phyloP scores from a whole-genome alignment of 208 protist genomes.

The Wallacemonas sp. region DNA sequence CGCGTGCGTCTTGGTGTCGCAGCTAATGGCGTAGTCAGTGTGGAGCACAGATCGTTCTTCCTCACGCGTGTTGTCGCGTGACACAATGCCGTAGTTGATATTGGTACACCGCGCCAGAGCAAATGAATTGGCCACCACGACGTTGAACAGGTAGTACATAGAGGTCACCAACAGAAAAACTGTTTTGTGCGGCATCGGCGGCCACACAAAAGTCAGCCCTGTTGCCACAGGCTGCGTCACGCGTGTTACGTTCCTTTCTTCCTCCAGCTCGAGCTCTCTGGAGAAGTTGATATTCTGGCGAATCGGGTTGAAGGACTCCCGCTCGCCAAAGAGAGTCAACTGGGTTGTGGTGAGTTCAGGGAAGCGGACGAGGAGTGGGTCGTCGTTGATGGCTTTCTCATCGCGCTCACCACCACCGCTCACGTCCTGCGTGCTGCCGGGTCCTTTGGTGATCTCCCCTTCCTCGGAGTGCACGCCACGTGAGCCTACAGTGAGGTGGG shows the following conservation, averaged over 20 bases:
- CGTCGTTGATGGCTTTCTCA: background rate
- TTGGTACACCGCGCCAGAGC: constrained; percentile 26
- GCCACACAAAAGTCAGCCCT: constrained; percentile 24
- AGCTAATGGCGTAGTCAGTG: constrained; percentile 21
- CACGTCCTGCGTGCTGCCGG: background rate
- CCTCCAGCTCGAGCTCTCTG: constrained; percentile 2
- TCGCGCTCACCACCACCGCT: background rate
- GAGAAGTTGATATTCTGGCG: constrained; percentile 9
- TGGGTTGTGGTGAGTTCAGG: constrained; percentile 25
- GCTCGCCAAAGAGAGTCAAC: constrained; percentile 28
- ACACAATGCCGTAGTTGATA: constrained; percentile 7
- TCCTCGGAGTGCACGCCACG: background rate
- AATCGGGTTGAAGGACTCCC: constrained; percentile 23
- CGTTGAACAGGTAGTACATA: constrained; percentile 26
- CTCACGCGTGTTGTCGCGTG: background rate
- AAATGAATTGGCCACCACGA: constrained; percentile 23
- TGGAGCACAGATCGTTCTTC: background rate
- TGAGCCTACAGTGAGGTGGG: background rate
- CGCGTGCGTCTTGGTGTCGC: constrained; percentile 2
- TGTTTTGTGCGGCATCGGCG: constrained; percentile 17
- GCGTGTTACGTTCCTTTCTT: background rate
- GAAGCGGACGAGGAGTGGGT: constrained; percentile 2
- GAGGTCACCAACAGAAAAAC: constrained; percentile 18
- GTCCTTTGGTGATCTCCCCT: background rate
- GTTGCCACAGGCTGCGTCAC: background rate